A percentile compares a stretch with the other conserved stretches of the same genome.
Evolutionary conservation across 352 stramenopile species (phyloP).

Genomic region (Globisporangium cylindrosporum): DNA sequence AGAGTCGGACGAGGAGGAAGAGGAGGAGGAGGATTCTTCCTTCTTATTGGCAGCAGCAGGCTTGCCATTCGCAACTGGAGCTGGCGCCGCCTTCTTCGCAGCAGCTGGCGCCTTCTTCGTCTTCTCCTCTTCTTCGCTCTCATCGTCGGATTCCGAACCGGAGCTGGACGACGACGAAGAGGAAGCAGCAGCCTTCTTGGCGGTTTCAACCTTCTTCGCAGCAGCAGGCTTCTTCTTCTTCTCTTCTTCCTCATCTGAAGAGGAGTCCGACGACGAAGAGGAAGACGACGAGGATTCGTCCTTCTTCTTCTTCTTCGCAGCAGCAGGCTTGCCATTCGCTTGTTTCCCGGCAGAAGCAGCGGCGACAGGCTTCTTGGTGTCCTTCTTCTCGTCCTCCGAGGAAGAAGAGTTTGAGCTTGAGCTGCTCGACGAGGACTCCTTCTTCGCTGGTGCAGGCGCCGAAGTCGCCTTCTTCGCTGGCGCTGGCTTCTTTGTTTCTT

Average conservation of each 20-base stretch:
- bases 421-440: slow-evolving; percentile 18
- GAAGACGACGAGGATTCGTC: slow-evolving; percentile 23
- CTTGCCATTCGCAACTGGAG: slow-evolving; percentile 20
- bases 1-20: slow-evolving; percentile 39
- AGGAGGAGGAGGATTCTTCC: slow-evolving; percentile 25
- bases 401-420: slow-evolving; percentile 28
- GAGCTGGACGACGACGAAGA: slow-evolving; percentile 34
- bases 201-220: slow-evolving; percentile 19
- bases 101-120: slow-evolving; percentile 21
- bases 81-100: slow-evolving; percentile 28
- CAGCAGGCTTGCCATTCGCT: slow-evolving; percentile 18
- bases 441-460: slow-evolving; percentile 11
- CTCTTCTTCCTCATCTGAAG: slow-evolving; percentile 38
- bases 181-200: slow-evolving; percentile 25
- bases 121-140: slow-evolving; percentile 40
- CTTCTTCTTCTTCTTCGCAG: slow-evolving; percentile 21
- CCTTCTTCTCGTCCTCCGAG: slow-evolving; percentile 28
- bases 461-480: slow-evolving; percentile 19
- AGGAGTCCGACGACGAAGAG: slow-evolving; percentile 25
- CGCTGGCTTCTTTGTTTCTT: slow-evolving; percentile 27
- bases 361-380: slow-evolving; percentile 15
- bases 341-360: slow-evolving; percentile 15
- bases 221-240: slow-evolving; percentile 27
- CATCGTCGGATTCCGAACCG: slow-evolving; percentile 51
- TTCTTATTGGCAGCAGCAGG: slow-evolving; percentile 20